Conservation (phyloP, 2,329 filamentous ascomycete genomes). For the Lasiodiplodia hormozganensis region DNA sequence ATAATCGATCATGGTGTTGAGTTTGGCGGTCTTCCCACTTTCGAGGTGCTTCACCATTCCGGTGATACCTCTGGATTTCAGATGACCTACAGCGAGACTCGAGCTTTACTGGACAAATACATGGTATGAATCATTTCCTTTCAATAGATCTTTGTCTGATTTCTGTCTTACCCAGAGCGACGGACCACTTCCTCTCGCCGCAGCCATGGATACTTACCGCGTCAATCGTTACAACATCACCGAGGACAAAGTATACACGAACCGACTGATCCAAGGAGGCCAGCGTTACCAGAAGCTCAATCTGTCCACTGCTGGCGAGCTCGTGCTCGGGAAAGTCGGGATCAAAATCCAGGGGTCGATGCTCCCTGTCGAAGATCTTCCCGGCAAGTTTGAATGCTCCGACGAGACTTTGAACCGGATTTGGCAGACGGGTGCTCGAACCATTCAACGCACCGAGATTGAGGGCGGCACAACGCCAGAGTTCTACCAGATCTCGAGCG, state of each 20-base stretch:
- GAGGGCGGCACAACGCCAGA: conserved; percentile 36
- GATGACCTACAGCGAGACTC: conserved; percentile 29
- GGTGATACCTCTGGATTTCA: conserved; percentile 31
- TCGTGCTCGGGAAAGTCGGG: conserved; percentile 40
- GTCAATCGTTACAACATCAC: conserved; percentile 47
- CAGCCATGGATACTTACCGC: conserved; percentile 48
- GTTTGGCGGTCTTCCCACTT: conserved; percentile 33
- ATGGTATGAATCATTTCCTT: conserved; percentile 8
- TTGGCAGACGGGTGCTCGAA: conserved; percentile 43
- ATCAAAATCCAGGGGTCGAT: conserved; percentile 36
- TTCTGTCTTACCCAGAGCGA: conserved; percentile 34
- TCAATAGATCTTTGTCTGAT: not conserved
- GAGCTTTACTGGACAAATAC: conserved; percentile 20
- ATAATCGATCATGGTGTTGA: conserved; percentile 33
- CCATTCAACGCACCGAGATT: conserved; percentile 43
- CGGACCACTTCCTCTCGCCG: conserved; percentile 44
- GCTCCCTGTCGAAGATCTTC: conserved; percentile 36
- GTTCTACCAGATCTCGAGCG: conserved; percentile 38
- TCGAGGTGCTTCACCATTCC: conserved; percentile 30
- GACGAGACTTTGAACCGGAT: conserved; percentile 39
- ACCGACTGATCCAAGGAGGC: conserved; percentile 47
- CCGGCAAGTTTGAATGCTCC: conserved; percentile 41
- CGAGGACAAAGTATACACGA: conserved; percentile 34
- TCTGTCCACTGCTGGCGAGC: conserved; percentile 40
- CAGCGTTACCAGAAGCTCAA: conserved; percentile 49